Evolutionary conservation across 2,329 filamentous ascomycete genomes (phyloP), one percentile per base, ranked within the genome.

Genomic region (Calonectria pteridis): DNA sequence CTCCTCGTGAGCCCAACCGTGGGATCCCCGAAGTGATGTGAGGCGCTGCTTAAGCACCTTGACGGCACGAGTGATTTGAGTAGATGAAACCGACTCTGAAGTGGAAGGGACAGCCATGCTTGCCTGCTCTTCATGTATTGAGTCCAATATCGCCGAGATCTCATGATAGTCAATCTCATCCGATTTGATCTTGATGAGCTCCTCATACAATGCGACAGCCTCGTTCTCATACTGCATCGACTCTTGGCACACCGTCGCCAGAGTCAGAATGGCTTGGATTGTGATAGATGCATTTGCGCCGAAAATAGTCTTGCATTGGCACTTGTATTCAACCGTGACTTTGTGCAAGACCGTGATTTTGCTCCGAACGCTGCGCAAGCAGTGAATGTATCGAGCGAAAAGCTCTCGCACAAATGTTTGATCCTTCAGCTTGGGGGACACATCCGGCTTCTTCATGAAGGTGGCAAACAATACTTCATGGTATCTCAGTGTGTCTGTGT

Each of bases 161-260:
- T 62, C 55, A n/a, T 62, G 55, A 5, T 62, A 26, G 35, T 62
- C 55, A 40, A 62, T 62, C 33, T 62, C 55, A 7, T 62, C 55
- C 4, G 55, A 62, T 13, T 62, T 62, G 23, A 62, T 62, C 31
- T 23, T 62, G 33, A 62, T 62, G n/a, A 62, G 55, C 16, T 62
- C 55, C 14, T 62, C 55, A 18, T 62, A 62, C n/a, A 62, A 37
- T 10, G 55, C 23, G 23, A 62, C 55, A 0, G 55, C 55, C 33
- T 62, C 55, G 23, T 62, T 33, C 55, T 62, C 55, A 37, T 62
- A 62, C 3, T 40, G 55, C 55, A 62, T 62, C 33, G 55, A 62
- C 35, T 62, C 55, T 18, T 62, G 55, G n/a, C 55, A 62, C 11
- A 62, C 55, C 14, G 55, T 62, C 2, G 55, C 55, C n/a, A 62